Evolutionary conservation across 805 yeast species (phyloP).

Genomic region (Metschnikowia santaceciliae): DNA sequence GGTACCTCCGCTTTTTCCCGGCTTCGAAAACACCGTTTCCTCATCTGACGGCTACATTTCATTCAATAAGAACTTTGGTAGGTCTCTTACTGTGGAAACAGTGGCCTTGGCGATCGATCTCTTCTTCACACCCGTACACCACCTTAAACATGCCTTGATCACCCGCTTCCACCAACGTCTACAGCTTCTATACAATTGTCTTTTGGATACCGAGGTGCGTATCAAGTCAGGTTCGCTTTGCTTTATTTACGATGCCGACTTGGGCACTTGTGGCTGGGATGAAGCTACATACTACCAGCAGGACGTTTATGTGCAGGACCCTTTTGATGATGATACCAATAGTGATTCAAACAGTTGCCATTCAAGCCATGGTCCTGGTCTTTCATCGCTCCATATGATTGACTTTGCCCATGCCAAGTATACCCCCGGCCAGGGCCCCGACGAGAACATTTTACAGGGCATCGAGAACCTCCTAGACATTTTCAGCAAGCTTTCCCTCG

Average conservation of each 20-base stretch:
- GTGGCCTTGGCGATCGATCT: conserved; percentile 43
- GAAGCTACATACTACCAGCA: conserved; percentile 12
- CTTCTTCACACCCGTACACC: conserved; percentile 38
- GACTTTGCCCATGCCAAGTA: conserved; percentile 88
- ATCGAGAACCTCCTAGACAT: conserved; percentile 54
- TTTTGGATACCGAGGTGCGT: conserved; percentile 59
- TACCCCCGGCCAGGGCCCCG: conserved; percentile 62
- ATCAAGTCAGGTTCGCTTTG: conserved; percentile 71
- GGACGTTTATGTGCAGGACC: conserved; percentile 26
- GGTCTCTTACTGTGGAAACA: conserved; percentile 45
- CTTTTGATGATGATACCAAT: conserved; percentile 24
- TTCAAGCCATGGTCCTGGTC: conserved; percentile 10
- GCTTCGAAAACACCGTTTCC: conserved; percentile 17
- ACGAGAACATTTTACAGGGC: conserved; percentile 68
- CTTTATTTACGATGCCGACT: conserved; percentile 73
- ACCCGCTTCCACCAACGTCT: conserved; percentile 53
- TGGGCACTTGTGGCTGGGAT: conserved; percentile 32
- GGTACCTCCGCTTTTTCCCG: conserved; percentile 14
- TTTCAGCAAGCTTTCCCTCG: conserved; percentile 25
- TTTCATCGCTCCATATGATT: conserved; percentile 53
- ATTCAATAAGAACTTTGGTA: conserved; percentile 70
- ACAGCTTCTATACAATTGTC: conserved; percentile 60
- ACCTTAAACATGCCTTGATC: conserved; percentile 29
- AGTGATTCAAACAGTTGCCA: conserved; percentile 20
- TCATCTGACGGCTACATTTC: conserved; percentile 34